Evolutionary conservation across 768 basidiomycete species (phyloP).

Genomic region (Kockovaella imperatae): DNA sequence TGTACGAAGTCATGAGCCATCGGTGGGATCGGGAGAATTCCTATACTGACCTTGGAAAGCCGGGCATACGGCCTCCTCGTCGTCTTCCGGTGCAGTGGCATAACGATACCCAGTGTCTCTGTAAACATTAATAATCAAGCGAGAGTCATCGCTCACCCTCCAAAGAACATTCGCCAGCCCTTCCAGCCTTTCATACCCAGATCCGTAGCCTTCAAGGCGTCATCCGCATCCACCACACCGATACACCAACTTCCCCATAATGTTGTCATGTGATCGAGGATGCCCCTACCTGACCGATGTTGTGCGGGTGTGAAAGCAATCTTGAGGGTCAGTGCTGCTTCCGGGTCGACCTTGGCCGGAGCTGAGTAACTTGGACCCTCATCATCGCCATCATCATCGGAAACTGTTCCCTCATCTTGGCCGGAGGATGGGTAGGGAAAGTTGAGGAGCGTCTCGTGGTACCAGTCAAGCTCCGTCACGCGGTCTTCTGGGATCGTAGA

Average conservation of each 20-base stretch:
- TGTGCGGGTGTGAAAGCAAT: constrained; percentile 43
- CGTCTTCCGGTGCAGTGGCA: constrained; percentile 33
- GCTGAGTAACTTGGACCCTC: constrained; percentile 1
- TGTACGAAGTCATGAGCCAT: constrained; percentile 3
- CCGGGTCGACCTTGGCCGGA: not conserved
- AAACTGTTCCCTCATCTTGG: not conserved
- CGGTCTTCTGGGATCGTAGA: constrained; percentile 30
- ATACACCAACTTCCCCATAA: constrained; percentile 43
- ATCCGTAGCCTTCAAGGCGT: constrained; percentile 5
- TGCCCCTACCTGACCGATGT: constrained; percentile 41
- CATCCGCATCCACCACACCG: constrained; percentile 25
- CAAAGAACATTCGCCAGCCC: constrained; percentile 40
- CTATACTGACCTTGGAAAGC: constrained; percentile 34
- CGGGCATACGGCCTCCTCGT: constrained; percentile 38
- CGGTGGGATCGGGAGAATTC: not conserved
- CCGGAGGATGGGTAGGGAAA: constrained; percentile 14
- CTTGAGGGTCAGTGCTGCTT: constrained; percentile 25
- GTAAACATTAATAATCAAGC: not conserved
- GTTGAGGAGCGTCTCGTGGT: constrained; percentile 31
- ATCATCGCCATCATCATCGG: not conserved
- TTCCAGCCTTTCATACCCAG: constrained; percentile 33
- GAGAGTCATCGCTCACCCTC: constrained; percentile 28
- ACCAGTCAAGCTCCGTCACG: constrained; percentile 43
- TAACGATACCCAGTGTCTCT: constrained; percentile 44
- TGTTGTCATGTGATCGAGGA: constrained; percentile 43